A percentile compares a stretch with the other conserved stretches of the same genome.
phyloP scores from a whole-genome alignment of 805 yeast species.

The Phaffomyces antillensis region DNA sequence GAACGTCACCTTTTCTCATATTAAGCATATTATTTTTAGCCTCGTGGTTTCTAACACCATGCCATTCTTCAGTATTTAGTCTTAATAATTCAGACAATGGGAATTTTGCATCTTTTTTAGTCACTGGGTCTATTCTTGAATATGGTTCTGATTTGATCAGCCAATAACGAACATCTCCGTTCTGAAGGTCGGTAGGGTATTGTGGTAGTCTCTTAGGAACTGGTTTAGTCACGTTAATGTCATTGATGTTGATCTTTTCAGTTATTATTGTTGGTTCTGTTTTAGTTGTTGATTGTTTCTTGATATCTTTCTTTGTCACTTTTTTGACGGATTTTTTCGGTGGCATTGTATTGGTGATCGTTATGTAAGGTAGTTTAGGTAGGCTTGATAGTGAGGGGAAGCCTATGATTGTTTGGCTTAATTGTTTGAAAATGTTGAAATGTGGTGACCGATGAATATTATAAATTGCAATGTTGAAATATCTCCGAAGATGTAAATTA shows the following conservation, averaged over 20 bases:
- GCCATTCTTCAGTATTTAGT: constrained; percentile 42
- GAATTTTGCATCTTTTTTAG: constrained; percentile 43
- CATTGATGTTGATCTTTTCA: not conserved
- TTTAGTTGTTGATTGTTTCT: not conserved
- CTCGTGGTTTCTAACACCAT: constrained; percentile 53
- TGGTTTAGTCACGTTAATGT: constrained; percentile 16
- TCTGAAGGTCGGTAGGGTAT: constrained; percentile 21
- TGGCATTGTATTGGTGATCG: not conserved
- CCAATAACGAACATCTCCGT: constrained; percentile 36
- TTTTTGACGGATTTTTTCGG: not conserved
- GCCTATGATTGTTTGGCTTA: no score
- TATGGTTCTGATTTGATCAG: constrained; percentile 51
- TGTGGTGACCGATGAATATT: no score
- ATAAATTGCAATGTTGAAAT: no score
- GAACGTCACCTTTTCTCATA: constrained; percentile 41
- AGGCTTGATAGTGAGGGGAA: no score
- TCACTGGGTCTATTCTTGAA: constrained; percentile 37
- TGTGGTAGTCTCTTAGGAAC: constrained; percentile 28
- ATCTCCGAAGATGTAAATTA: no score
- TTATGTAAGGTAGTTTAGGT: no score
- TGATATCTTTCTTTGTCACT: not conserved
- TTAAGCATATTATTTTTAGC: constrained; percentile 43
- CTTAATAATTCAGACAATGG: constrained; percentile 36
- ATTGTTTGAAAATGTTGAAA: no score
- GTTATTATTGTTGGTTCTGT: not conserved